Evolutionary conservation across 352 stramenopile species (phyloP).

Genomic region (Phytophthora ramorum): DNA sequence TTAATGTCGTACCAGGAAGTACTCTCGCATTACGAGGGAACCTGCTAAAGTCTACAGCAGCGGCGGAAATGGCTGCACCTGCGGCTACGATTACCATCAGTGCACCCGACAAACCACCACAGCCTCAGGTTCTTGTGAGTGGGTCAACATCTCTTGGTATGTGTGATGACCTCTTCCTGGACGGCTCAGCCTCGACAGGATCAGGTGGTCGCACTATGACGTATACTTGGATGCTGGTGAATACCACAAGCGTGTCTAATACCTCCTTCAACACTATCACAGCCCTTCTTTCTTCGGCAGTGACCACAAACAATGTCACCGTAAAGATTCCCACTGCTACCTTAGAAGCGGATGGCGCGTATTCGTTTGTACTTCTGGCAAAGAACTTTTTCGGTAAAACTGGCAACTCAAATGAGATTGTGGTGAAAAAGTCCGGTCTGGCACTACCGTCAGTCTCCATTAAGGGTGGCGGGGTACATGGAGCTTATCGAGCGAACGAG

Average conservation of each 20-base stretch:
- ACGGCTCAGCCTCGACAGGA: slow-evolving; percentile 58
- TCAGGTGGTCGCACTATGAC: slow-evolving; percentile 63
- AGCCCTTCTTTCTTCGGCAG: slow-evolving; percentile 33
- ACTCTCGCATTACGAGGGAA: slow-evolving; percentile 47
- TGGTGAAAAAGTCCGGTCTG: slow-evolving; percentile 55
- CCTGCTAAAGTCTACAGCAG: slow-evolving; percentile 58
- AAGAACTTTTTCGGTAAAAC: slow-evolving; percentile 59
- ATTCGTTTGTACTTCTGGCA: slow-evolving; percentile 54
- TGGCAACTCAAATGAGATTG: slow-evolving; percentile 49
- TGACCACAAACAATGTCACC: slow-evolving; percentile 42
- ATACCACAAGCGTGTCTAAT: slow-evolving; percentile 21
- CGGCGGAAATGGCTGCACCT: slow-evolving; percentile 46
- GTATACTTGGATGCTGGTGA: slow-evolving; percentile 57
- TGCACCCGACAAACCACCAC: slow-evolving; percentile 47
- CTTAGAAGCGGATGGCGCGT: slow-evolving; percentile 50
- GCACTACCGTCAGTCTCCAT: slow-evolving; percentile 67
- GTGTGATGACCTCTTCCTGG: slow-evolving; percentile 67
- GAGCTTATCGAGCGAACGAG: slow-evolving; percentile 46
- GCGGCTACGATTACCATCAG: slow-evolving; percentile 38
- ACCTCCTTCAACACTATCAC: slow-evolving; percentile 29
- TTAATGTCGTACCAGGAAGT: slow-evolving; percentile 48
- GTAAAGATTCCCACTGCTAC: slow-evolving; percentile 40
- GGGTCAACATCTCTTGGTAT: slow-evolving; percentile 57
- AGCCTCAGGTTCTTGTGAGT: slow-evolving; percentile 52
- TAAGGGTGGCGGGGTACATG: slow-evolving; percentile 47